Percentiles rank a stretch among this genome's conserved stretches.
phyloP scores from a whole-genome alignment of 495 filamentous ascomycete genomes.

The Cercophora sp. region DNA sequence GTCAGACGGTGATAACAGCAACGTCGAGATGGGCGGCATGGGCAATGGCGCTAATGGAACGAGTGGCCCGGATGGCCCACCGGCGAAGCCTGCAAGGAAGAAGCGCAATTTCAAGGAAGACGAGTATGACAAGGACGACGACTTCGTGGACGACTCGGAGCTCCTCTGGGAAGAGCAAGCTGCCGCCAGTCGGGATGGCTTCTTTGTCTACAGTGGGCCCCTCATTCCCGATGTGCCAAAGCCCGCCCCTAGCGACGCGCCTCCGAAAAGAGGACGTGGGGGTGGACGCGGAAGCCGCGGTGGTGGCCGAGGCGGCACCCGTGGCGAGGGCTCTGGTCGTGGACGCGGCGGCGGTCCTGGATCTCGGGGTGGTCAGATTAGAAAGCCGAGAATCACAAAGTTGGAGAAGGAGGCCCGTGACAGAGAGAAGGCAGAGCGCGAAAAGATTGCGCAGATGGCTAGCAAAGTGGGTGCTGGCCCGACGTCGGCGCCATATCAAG shows the following conservation, averaged over 20 bases:
- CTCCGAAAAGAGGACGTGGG: constrained; percentile 71
- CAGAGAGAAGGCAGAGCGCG: constrained; percentile 47
- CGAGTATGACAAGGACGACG: constrained; percentile 93
- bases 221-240: constrained; percentile 85
- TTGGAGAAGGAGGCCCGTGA: constrained; percentile 73
- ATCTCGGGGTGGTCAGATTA: constrained; percentile 69
- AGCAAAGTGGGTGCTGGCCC: background rate
- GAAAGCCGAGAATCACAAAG: constrained; percentile 80
- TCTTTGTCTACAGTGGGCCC: constrained; percentile 84
- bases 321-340: constrained; percentile 41
- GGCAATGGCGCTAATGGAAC: constrained; percentile 52
- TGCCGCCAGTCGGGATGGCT: constrained; percentile 86
- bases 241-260: constrained; percentile 68
- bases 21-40: constrained; percentile 57
- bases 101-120: constrained; percentile 87
- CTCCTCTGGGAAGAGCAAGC: constrained; percentile 94
- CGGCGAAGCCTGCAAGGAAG: constrained; percentile 60
- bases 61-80: constrained; percentile 51
- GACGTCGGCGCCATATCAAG: background rate
- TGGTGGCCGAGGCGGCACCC: constrained; percentile 39
- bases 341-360: constrained; percentile 65
- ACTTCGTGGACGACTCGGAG: constrained; percentile 96
- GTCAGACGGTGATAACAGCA: constrained; percentile 64
- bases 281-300: constrained; percentile 57
- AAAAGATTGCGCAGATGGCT: constrained; percentile 28